Conservation (phyloP, 306 rosid species). For the Cucurbita maxima region DNA sequence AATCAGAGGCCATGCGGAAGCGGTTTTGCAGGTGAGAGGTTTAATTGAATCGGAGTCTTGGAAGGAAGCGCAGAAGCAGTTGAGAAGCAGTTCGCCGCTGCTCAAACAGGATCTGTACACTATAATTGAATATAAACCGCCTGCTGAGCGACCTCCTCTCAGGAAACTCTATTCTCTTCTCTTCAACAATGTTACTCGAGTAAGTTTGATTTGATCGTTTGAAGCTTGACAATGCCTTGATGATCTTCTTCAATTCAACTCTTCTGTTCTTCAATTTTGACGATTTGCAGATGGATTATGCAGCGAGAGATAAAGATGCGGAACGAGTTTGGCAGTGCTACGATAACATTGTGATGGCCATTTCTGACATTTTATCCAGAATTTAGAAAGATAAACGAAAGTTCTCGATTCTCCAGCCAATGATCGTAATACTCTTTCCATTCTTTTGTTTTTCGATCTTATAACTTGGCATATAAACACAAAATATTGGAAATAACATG, state of each 20-base stretch:
- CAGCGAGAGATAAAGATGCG: conserved; percentile 64
- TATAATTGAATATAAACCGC: conserved; percentile 47
- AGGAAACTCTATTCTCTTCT: conserved; percentile 53
- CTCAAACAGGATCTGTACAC: conserved; percentile 50
- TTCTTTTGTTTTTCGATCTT: no score
- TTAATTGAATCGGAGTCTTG: conserved; percentile 47
- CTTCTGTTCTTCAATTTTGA: neutral
- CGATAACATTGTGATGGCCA: conserved; percentile 35
- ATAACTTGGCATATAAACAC: no score
- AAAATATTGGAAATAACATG: no score
- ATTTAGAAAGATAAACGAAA: neutral
- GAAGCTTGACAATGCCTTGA: neutral
- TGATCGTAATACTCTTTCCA: neutral
- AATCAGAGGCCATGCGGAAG: conserved; percentile 18
- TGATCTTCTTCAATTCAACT: neutral
- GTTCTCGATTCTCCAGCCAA: neutral
- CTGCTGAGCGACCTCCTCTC: conserved; percentile 40
- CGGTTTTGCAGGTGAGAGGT: conserved; percentile 22
- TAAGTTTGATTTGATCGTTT: neutral
- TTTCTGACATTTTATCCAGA: conserved; percentile 45
- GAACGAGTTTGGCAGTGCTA: conserved; percentile 40
- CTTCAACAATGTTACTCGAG: conserved; percentile 34
- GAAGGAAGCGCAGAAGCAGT: conserved; percentile 39
- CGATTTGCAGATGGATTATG: conserved; percentile 54
- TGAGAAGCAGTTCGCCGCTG: conserved; percentile 35